Percentiles rank a stretch among this genome's conserved stretches.
Evolutionary conservation across 345 rosid species (phyloP).

Genomic region (Carallia pectinifolia): DNA sequence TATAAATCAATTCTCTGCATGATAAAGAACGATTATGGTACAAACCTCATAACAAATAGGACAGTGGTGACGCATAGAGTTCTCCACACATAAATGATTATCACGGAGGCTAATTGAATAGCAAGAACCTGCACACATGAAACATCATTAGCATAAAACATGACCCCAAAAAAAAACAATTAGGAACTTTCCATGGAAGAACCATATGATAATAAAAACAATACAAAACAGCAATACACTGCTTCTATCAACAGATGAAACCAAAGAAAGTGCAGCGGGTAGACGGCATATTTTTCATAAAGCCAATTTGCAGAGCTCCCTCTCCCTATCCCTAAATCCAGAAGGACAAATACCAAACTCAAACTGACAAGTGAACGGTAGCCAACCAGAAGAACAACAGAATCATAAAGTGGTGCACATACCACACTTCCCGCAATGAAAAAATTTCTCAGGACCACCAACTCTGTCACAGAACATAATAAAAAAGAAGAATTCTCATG

Average conservation of each 20-base stretch:
- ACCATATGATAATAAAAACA: no score
- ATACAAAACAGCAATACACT: no score
- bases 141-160: background rate
- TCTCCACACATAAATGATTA: constrained; percentile 88
- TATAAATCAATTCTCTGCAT: background rate
- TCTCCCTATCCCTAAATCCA: background rate
- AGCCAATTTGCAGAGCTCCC: no score
- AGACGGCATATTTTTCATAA: no score
- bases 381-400: background rate
- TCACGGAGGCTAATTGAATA: constrained; percentile 53
- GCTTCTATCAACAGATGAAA: no score
- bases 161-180: background rate
- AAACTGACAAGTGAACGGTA: background rate
- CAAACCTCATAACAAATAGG: constrained; percentile 93
- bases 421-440: constrained; percentile 96
- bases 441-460: constrained; percentile 81
- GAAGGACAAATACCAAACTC: background rate
- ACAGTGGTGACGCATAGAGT: constrained; percentile 98
- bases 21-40: constrained; percentile 6
- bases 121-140: constrained; percentile 64
- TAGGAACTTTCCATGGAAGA: background rate
- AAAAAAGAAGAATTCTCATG: background rate
- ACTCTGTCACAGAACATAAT: constrained; percentile 48
- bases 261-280: no score
- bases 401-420: constrained; percentile 19